Percentiles rank a stretch among this genome's conserved stretches.
phyloP scores from a whole-genome alignment of 2,329 filamentous ascomycete species.

The Aspergillus udagawae region DNA sequence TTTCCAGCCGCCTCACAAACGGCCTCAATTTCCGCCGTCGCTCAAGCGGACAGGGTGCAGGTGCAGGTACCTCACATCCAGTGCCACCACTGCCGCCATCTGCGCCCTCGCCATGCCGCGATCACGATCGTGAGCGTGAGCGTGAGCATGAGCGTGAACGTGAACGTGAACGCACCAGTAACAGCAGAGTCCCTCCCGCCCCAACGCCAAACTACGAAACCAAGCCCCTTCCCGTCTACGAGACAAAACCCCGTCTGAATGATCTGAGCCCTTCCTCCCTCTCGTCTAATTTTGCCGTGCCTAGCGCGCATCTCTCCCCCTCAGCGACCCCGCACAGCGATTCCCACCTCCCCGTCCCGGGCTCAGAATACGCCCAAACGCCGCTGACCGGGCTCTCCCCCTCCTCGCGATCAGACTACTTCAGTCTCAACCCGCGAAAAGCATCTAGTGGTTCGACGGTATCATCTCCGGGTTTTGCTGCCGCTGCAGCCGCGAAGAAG shows the following conservation, averaged over 20 bases:
- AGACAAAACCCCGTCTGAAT: conserved; percentile 25
- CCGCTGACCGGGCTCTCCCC: conserved; percentile 19
- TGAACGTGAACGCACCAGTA: conserved; percentile 12
- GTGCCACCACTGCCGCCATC: conserved; percentile 10
- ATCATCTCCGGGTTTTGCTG: conserved; percentile 27
- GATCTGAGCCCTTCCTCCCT: conserved; percentile 15
- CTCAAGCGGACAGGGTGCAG: conserved; percentile 28
- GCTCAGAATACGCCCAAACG: conserved; percentile 26
- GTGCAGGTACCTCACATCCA: conserved; percentile 11
- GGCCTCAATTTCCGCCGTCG: conserved; percentile 29
- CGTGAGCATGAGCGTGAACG: background rate
- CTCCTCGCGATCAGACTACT: conserved; percentile 37
- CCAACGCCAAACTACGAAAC: conserved; percentile 8
- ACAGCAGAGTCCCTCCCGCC: conserved; percentile 24
- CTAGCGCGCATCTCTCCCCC: conserved; percentile 5
- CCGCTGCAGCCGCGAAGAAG: conserved; percentile 57
- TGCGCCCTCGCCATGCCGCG: background rate
- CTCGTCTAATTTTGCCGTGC: conserved; percentile 1
- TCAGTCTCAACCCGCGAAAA: conserved; percentile 35
- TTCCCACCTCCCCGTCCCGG: conserved; percentile 26
- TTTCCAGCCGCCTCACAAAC: conserved; percentile 40
- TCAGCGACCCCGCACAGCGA: conserved; percentile 4
- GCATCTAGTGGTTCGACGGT: conserved; percentile 42
- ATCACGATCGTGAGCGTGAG: background rate
- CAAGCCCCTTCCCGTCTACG: conserved; percentile 16